Evolutionary conservation across 2,329 filamentous ascomycete species (phyloP).

Genomic region (Fusarium verticillioides): DNA sequence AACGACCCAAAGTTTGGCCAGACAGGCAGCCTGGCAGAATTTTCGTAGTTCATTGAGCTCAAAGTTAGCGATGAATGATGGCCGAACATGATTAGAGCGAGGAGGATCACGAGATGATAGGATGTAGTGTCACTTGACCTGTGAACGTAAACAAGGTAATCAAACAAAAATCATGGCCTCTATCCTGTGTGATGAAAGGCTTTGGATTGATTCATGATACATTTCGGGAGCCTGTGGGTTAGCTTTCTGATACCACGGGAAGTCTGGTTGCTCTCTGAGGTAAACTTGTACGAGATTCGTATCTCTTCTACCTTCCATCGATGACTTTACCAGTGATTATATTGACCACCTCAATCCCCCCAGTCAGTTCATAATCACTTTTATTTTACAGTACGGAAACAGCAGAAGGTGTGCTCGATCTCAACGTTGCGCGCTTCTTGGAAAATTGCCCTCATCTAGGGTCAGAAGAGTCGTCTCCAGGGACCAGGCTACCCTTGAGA

Average conservation of each 20-base stretch:
- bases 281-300: neutral
- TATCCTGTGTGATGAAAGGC: no score
- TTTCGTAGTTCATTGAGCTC: neutral
- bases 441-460: constrained; percentile 46
- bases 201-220: neutral
- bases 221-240: accelerated
- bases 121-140: neutral
- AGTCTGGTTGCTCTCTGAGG: neutral
- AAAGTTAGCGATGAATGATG: neutral
- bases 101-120: neutral
- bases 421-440: constrained; percentile 50
- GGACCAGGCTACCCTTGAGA: constrained; percentile 47
- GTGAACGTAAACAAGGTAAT: neutral
- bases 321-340: neutral
- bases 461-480: constrained; percentile 44
- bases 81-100: neutral
- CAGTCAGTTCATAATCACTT: constrained; percentile 42
- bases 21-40: neutral
- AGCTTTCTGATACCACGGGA: neutral
- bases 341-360: constrained; percentile 17
- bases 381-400: constrained; percentile 42
- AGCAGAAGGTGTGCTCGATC: constrained; percentile 12
- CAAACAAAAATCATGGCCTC: accelerated
- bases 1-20: no score
- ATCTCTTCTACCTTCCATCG: neutral